A percentile compares a stretch with the other conserved stretches of the same genome.
phyloP scores from a whole-genome alignment of 345 rosid species.

The Murraya koenigii region DNA sequence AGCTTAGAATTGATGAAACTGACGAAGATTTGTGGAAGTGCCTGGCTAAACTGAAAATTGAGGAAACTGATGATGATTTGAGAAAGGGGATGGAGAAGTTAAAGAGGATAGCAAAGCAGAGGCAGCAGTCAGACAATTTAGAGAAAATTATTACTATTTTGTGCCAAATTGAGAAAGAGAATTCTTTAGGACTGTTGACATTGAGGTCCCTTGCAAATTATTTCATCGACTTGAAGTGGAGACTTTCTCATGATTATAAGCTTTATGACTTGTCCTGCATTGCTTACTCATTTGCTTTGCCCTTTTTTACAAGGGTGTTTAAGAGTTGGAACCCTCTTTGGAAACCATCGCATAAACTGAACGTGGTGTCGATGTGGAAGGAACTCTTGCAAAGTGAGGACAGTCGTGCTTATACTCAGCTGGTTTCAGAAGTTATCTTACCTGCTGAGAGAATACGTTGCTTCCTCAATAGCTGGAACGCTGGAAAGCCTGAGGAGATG shows the following conservation, averaged over 20 bases:
- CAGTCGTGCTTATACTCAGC: conserved; percentile 57
- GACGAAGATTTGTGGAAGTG: background rate
- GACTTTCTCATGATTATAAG: conserved; percentile 68
- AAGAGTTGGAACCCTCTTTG: conserved; percentile 92
- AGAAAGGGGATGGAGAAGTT: conserved; percentile 76
- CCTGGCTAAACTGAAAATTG: background rate
- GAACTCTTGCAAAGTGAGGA: conserved; percentile 42
- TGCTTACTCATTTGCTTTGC: conserved; percentile 74
- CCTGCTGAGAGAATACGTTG: conserved; percentile 86
- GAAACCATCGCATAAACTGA: conserved; percentile 44
- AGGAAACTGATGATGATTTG: conserved; percentile 65
- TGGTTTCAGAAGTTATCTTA: conserved; percentile 74
- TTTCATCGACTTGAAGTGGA: conserved; percentile 50
- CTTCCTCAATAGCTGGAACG: conserved; percentile 3
- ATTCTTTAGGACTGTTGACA: conserved; percentile 53
- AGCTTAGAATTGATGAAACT: background rate
- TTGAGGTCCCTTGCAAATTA: conserved; percentile 54
- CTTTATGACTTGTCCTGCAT: conserved; percentile 71
- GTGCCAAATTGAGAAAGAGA: conserved; percentile 52
- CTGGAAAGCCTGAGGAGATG: background rate
- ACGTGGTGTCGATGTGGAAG: background rate
- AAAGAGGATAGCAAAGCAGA: conserved; percentile 50
- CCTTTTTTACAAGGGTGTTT: conserved; percentile 76
- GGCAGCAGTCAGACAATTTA: conserved; percentile 59
- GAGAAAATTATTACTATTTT: conserved; percentile 49